Conservation (phyloP, 495 filamentous ascomycete genomes). For the Aspergillus sclerotiicarbonarius region DNA sequence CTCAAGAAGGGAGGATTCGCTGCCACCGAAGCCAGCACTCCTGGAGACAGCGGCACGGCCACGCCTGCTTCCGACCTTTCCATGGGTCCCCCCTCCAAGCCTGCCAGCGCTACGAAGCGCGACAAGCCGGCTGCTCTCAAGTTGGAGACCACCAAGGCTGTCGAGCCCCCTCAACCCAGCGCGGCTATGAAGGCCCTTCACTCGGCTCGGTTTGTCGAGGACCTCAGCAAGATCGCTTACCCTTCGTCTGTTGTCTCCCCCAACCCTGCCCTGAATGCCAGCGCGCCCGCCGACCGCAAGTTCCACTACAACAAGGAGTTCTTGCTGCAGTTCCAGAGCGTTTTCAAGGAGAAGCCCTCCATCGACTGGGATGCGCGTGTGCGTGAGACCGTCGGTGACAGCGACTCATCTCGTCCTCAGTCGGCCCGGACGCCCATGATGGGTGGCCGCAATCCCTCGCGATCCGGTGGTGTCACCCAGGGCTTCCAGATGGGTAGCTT, state of each 20-base stretch:
- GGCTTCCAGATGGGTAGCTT: slow-evolving; percentile 73
- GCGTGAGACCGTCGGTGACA: slow-evolving; percentile 79
- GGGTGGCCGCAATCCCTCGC: slow-evolving; percentile 46
- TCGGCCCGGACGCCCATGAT: slow-evolving; percentile 67
- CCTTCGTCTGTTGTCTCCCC: slow-evolving; percentile 79
- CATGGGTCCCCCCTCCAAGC: slow-evolving; percentile 55
- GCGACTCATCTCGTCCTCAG: slow-evolving; percentile 66
- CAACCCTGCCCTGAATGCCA: slow-evolving; percentile 82
- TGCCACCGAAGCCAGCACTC: slow-evolving; percentile 47
- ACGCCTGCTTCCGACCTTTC: slow-evolving; percentile 57
- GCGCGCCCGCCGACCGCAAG: slow-evolving; percentile 68
- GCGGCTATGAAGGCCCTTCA: slow-evolving; percentile 88
- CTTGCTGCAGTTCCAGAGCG: slow-evolving; percentile 92
- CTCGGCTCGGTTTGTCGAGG: slow-evolving; percentile 77
- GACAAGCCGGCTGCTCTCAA: slow-evolving; percentile 78
- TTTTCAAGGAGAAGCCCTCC: slow-evolving; percentile 94
- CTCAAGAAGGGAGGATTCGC: slow-evolving; percentile 53
- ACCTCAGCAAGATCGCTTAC: slow-evolving; percentile 68
- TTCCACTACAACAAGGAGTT: slow-evolving; percentile 97
- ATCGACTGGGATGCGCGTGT: slow-evolving; percentile 84
- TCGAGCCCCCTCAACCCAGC: slow-evolving; percentile 86
- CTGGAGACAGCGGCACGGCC: slow-evolving; percentile 54
- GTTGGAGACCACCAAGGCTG: slow-evolving; percentile 73
- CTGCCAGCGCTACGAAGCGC: slow-evolving; percentile 51
- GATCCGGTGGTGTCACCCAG: slow-evolving; percentile 35